Evolutionary conservation across 2,329 filamentous ascomycete genomes (phyloP).

Genomic region (Ophiostoma pallidulum): DNA sequence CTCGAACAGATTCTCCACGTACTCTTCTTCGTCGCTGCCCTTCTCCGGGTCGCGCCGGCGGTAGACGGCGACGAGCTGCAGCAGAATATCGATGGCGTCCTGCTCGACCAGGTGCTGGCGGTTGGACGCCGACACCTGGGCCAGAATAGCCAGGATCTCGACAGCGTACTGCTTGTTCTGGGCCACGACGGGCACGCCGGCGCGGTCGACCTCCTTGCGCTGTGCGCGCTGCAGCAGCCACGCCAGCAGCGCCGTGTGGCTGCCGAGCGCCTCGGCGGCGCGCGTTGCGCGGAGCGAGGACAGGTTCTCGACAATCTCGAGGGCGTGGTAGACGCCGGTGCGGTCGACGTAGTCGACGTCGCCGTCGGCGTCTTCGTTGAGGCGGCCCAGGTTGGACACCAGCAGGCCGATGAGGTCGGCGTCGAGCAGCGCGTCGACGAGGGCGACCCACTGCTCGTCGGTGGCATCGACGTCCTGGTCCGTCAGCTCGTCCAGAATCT

Average conservation of each 20-base stretch:
- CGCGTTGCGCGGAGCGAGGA: slow-evolving; percentile 54
- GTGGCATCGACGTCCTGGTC: slow-evolving; percentile 84
- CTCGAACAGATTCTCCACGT: slow-evolving; percentile 89
- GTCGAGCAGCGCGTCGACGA: slow-evolving; percentile 59
- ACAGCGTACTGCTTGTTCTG: slow-evolving; percentile 96
- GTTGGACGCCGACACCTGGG: slow-evolving; percentile 64
- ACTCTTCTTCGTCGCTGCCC: slow-evolving; percentile 86
- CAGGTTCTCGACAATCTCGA: slow-evolving; percentile 78
- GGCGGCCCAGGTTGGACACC: slow-evolving; percentile 65
- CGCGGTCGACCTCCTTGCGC: slow-evolving; percentile 41
- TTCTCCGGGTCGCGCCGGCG: slow-evolving; percentile 77
- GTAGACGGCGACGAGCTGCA: slow-evolving; percentile 78
- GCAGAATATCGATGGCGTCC: slow-evolving; percentile 67
- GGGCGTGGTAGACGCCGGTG: slow-evolving; percentile 75
- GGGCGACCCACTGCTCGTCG: slow-evolving; percentile 67
- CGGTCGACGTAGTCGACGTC: slow-evolving; percentile 59
- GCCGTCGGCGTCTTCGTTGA: slow-evolving; percentile 62
- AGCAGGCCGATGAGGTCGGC: slow-evolving; percentile 66
- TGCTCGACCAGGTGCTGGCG: slow-evolving; percentile 51
- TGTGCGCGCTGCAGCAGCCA: slow-evolving; percentile 74
- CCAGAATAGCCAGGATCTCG: slow-evolving; percentile 80
- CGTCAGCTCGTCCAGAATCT: slow-evolving; percentile 82
- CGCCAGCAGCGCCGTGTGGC: slow-evolving; percentile 53
- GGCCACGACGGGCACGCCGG: slow-evolving; percentile 36
- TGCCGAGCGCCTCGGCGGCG: slow-evolving; percentile 62